Conservation (phyloP, 306 rosid species). For the Trichosanthes cucumerina region DNA sequence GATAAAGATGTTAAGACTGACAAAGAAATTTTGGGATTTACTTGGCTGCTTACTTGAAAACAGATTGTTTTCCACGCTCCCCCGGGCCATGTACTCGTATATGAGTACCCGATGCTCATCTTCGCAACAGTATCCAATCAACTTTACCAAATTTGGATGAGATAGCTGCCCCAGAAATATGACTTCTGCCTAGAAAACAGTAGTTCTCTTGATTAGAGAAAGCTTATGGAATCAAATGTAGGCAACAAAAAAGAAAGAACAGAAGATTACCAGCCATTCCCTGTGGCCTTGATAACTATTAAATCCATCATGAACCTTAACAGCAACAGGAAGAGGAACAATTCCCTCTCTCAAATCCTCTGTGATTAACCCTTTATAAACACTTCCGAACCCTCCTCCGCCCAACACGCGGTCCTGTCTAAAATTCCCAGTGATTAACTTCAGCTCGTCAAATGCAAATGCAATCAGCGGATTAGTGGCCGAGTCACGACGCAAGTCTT, state of each 20-base stretch:
- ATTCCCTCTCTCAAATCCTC: conserved; percentile 70
- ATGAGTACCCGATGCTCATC: conserved; percentile 82
- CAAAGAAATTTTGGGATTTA: neutral
- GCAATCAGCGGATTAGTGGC: conserved; percentile 76
- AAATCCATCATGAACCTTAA: conserved; percentile 95
- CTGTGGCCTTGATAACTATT: conserved; percentile 96
- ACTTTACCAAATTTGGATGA: conserved; percentile 89
- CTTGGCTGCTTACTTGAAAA: conserved; percentile 56
- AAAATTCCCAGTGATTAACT: conserved; percentile 68
- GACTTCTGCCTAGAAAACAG: conserved; percentile 86
- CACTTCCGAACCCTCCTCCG: conserved; percentile 98
- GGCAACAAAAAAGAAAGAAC: conserved; percentile 6
- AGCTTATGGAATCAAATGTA: neutral
- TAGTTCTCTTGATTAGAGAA: conserved; percentile 14
- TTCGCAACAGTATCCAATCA: conserved; percentile 96
- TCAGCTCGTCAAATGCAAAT: conserved; percentile 61
- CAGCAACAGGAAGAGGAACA: conserved; percentile 64
- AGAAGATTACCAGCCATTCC: conserved; percentile 89
- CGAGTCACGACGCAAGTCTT: conserved; percentile 76
- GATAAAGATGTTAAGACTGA: neutral
- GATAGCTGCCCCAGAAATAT: conserved; percentile 98
- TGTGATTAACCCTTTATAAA: conserved; percentile 75
- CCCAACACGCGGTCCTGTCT: conserved; percentile 73
- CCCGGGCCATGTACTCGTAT: conserved; percentile 86
- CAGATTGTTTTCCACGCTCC: conserved; percentile 88